These are phyloP conservation scores for Adansonia grandidieri DNA, from an alignment of 441 rosid species.

Conservation along the genomic window DNA sequence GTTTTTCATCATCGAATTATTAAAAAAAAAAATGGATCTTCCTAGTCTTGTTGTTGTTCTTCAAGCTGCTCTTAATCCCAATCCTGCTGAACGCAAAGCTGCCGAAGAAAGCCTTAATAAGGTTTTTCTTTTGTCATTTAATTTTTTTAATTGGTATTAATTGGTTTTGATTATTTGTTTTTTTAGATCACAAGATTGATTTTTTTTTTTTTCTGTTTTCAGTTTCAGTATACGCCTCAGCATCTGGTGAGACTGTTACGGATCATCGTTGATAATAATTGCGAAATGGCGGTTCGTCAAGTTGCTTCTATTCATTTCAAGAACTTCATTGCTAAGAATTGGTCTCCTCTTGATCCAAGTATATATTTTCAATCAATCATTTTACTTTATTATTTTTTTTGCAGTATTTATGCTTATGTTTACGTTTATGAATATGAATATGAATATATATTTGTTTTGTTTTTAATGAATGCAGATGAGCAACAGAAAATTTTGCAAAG, in stretches of 20 bases:
- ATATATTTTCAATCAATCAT: not conserved
- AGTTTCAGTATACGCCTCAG: slow-evolving; percentile 86
- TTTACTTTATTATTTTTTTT: not conserved
- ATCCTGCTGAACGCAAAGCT: slow-evolving; percentile 85
- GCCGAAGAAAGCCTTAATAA: slow-evolving; percentile 92
- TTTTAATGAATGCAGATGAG: slow-evolving; percentile 58
- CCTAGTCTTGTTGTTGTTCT: slow-evolving; percentile 67
- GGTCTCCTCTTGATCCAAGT: slow-evolving; percentile 80
- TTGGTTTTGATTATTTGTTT: slow-evolving; percentile 16
- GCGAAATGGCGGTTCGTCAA: slow-evolving; percentile 84
- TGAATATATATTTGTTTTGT: not conserved
- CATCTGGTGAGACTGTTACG: slow-evolving; percentile 85
- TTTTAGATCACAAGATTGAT: slow-evolving; percentile 5
- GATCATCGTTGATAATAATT: slow-evolving; percentile 80
- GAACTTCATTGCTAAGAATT: slow-evolving; percentile 89
- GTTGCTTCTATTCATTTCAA: slow-evolving; percentile 96
- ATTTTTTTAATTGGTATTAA: not conserved
- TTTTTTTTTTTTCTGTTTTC: slow-evolving; percentile 30
- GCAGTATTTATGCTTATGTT: not conserved
- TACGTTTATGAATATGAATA: not conserved
- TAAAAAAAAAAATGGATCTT: slow-evolving; percentile 70
- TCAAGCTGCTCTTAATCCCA: slow-evolving; percentile 89
- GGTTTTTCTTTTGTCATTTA: slow-evolving; percentile 38
- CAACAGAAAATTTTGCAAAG: slow-evolving; percentile 62
- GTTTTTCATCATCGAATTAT: not conserved